Base-by-base conservation (phyloP, 2,329 filamentous ascomycete genomes). In the Aspergillus sojae region DNA sequence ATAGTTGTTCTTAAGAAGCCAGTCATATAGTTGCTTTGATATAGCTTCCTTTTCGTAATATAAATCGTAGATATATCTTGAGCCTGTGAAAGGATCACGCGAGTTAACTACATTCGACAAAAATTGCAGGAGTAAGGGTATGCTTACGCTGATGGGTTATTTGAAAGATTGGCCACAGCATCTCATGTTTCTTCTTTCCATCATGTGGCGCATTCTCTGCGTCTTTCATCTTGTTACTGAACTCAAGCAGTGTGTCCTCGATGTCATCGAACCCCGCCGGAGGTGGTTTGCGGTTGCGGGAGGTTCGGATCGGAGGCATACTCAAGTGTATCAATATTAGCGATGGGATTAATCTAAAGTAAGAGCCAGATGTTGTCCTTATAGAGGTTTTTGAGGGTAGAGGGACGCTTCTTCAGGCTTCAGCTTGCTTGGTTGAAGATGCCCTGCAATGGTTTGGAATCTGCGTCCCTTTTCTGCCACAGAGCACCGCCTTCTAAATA, bases 41-140 rank as follows among this genome's bases (percentile, higher is more conserved):
- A 99, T 98, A 58, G 94, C 94, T 80, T 97, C 92, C 81, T 97
- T 97, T 79, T 96, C 91, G 81, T 98, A 99, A 83, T 97, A 98
- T 55, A 99, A 85, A 75, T 98, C 95, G 82, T 97, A 99, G 67
- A 99, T 90, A 80, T 99, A 99, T 75, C 93, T 89, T 66, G 87
- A 89, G 50, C 86, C 86, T 86, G 58, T 54, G 45, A 32, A 39
- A 10, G 23, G 30, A 26, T 41, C 43, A 30, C 12, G 36, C 30
- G 36, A 23, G 28, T 45, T 30, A 54, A 43, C 36, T 4, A 23
- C 5, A 28, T 10, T 43, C 12, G 10, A 32, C 7, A 32, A 12
- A 21, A 32, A 7, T 23, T 16, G 14, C 30, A 16, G 23, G 62
- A 39, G 16, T n/a, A 32, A 32, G 26, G 28, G 28, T 30, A 53